These are phyloP conservation scores for Reutealis trisperma DNA, from an alignment of 345 rosid genomes.

Conservation along the genomic window DNA sequence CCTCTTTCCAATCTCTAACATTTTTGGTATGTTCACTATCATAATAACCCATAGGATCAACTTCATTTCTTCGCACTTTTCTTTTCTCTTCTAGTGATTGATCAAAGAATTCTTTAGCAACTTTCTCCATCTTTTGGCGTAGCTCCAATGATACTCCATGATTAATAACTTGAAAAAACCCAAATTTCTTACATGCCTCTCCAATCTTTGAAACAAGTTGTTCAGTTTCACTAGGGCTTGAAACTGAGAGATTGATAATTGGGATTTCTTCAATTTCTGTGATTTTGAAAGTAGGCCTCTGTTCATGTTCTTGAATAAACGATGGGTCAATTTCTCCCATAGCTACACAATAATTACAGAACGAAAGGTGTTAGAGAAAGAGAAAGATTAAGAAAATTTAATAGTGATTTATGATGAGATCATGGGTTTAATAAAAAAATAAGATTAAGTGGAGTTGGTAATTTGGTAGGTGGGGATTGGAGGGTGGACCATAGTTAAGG, in stretches of 20 bases:
- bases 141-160: conserved; percentile 69
- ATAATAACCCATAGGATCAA: conserved; percentile 67
- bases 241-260: conserved; percentile 54
- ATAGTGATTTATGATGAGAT: not conserved
- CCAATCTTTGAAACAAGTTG: conserved; percentile 46
- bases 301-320: conserved; percentile 24
- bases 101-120: conserved; percentile 54
- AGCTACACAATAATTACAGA: not conserved
- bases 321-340: conserved; percentile 36
- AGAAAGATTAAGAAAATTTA: not conserved
- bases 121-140: conserved; percentile 36
- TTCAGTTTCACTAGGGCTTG: conserved; percentile 18
- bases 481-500: not conserved
- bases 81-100: conserved; percentile 56
- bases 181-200: conserved; percentile 77
- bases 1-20: conserved; percentile 92
- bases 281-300: conserved; percentile 20
- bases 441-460: not conserved
- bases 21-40: conserved; percentile 88
- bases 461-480: not conserved
- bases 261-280: conserved; percentile 26
- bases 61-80: conserved; percentile 66
- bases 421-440: too few relatives aligned
- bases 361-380: not conserved
- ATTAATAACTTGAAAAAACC: conserved; percentile 82